Evolutionary conservation across 805 yeast species (phyloP).

Genomic region (Yamadazyma laniorum): DNA sequence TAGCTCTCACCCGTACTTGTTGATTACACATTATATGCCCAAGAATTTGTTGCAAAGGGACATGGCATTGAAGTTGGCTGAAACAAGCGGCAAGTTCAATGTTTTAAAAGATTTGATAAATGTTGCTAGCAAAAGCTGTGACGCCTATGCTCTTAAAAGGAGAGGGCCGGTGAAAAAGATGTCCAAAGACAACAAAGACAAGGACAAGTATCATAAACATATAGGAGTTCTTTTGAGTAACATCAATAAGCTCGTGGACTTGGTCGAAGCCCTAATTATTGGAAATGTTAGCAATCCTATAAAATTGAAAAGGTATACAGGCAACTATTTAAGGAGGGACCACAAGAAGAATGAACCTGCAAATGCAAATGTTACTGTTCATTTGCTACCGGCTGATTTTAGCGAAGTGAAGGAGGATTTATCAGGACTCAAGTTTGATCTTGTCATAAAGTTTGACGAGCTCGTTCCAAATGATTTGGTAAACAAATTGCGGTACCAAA

Average conservation of each 20-base stretch:
- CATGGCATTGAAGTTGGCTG: constrained; percentile 65
- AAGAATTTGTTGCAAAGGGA: constrained; percentile 70
- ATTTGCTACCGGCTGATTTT: constrained; percentile 41
- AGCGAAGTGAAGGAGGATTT: constrained; percentile 12
- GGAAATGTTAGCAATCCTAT: constrained; percentile 50
- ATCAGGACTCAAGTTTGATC: constrained; percentile 44
- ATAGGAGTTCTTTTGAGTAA: constrained; percentile 71
- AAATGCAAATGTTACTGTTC: constrained; percentile 25
- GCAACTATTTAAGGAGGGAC: constrained; percentile 33
- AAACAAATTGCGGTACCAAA: constrained; percentile 25
- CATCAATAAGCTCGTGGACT: constrained; percentile 62
- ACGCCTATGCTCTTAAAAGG: background rate
- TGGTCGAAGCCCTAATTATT: constrained; percentile 66
- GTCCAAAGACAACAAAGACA: constrained; percentile 1
- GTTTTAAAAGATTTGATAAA: constrained; percentile 64
- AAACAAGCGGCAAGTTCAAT: constrained; percentile 81
- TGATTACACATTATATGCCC: constrained; percentile 85
- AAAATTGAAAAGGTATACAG: constrained; percentile 49
- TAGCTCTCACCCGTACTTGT: constrained; percentile 83
- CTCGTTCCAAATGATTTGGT: constrained; percentile 42
- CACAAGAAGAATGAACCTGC: constrained; percentile 16
- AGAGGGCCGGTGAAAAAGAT: background rate
- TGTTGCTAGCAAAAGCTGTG: constrained; percentile 38
- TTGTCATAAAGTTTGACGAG: constrained; percentile 63
- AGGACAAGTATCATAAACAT: constrained; percentile 34